Evolutionary conservation across 345 rosid species (phyloP), one percentile per base, ranked within the genome.

Genomic region (Moricandia arvensis): DNA sequence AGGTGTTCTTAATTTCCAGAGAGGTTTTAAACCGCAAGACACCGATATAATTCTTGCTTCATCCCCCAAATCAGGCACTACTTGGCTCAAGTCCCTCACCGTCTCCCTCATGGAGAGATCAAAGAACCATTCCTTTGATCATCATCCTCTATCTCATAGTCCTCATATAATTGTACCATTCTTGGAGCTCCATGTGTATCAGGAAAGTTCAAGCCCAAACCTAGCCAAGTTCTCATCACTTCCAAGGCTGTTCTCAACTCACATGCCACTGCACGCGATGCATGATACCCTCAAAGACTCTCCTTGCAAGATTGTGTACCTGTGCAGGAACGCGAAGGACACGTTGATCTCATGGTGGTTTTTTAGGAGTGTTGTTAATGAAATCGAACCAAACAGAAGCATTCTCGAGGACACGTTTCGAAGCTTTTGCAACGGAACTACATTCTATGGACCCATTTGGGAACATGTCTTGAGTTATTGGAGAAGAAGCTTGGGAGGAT

Each of bases 361-460:
- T 71, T 75, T 49, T 21, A n/a, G 3, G 13, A 24, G 63, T 10
- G 60, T 71, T 38, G 54, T 49, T 1, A 10, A 12, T 2, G 60
- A 37, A 31, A 62, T 12, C 0, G 33, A 10, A 61, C 49, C 12
- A 11, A 2, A 41, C 7, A n/a, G 6, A n/a, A 29, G 17, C 29
- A 15, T n/a, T 47, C 49, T 81, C 6, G 81, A 68, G 53, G 26
- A 49, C 24, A 34, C 31, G 8, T 79, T 79, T 11, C n/a, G 16
- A 79, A 0, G 8, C 21, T 79, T 79, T 18, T 79, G 86, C 16
- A 43, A 10, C 5, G 83, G 84, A 3, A 16, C 37, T 47, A 8
- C 6, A 16, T 12, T n/a, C 0, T 73, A 10, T 33, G 86, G 83
- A 37, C 83, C 84, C 0, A 33, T 47, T 26, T 81, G 82, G 82